Evolutionary conservation across 1,284 basidiomycete species (phyloP), one percentile per base, ranked within the genome.

Genomic region (Ceratobasidium sp.): DNA sequence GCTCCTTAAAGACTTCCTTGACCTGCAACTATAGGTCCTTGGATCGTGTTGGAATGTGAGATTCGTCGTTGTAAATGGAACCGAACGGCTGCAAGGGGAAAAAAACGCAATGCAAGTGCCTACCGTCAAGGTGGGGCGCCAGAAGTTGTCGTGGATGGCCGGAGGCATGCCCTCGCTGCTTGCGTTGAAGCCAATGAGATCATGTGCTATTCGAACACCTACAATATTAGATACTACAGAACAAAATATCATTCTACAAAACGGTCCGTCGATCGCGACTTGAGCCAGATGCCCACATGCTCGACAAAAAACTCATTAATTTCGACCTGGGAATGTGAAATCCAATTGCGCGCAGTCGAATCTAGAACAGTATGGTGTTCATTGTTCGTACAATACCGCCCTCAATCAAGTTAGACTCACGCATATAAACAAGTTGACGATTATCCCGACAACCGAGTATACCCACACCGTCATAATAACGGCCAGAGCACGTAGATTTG

Each of bases 341-440:
- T 20, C 62, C 62, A 54, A 65, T 65, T 7, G 38, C 62, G 17
- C 43, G 32, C 20, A 65, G 43, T 6, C 62, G 49, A 52, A 65
- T 54, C 62, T 65, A 42, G 27, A 40, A 31, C 31, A 17, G 15
- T n/a, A n/a, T 5, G 8, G 13, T 40, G 6, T 35, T 47, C 10
- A 42, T 22, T 31, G 3, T 34, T 17, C 2, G 34, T 27, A 5
- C 27, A 13, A 20, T 13, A n/a, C 45, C 10, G 27, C 2, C 17
- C 17, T 17, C n/a, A 3, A 31, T 3, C 13, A 3, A 55, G 32
- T 6, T 31, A 31, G 27, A 65, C 62, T 20, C 31, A 65, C 62
- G 62, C 62, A 65, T 65, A 65, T 65, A 65, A 65, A 65, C 50
- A 65, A 15, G 38, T 50, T 43, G 4, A 65, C 62, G 1, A 40